Percentiles rank a stretch among this genome's conserved stretches.
Conservation (phyloP, 192 early-diverging fungal genomes). For the Coemansia sp. region DNA sequence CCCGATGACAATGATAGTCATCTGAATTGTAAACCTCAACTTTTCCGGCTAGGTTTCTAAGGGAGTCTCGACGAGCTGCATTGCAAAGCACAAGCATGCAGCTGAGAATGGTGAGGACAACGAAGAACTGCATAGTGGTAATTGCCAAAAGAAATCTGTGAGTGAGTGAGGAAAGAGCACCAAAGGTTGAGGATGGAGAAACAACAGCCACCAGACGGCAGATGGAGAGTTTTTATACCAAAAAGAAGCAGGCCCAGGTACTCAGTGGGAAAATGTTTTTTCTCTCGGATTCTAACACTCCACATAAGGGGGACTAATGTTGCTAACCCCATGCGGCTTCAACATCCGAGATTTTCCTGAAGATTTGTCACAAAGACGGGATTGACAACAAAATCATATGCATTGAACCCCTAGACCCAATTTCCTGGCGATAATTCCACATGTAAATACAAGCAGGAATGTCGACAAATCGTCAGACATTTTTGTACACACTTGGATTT, state of each 20-base stretch:
- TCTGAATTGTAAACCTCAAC: not conserved
- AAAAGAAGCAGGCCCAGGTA: not conserved
- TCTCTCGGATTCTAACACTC: too few species aligned
- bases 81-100: not conserved
- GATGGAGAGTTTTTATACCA: not conserved
- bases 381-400: too few species aligned
- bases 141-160: not conserved
- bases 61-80: not conserved
- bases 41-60: not conserved
- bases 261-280: not conserved
- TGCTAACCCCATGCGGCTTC: too few species aligned
- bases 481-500: too few species aligned
- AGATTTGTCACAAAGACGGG: too few species aligned
- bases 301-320: too few species aligned
- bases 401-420: too few species aligned
- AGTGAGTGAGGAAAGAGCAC: not conserved
- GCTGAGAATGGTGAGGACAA: not conserved
- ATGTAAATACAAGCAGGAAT: not conserved
- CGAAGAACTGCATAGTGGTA: not conserved
- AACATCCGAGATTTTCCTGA: too few species aligned
- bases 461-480: not conserved
- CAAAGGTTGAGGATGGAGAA: not conserved
- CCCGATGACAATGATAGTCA: not conserved
- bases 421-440: too few species aligned
- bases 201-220: not conserved